Percentiles rank a stretch among this genome's conserved stretches.
These are phyloP conservation scores for Tetrapyrgos nigripes DNA, from an alignment of 1,284 basidiomycete species.

Conservation along the genomic window DNA sequence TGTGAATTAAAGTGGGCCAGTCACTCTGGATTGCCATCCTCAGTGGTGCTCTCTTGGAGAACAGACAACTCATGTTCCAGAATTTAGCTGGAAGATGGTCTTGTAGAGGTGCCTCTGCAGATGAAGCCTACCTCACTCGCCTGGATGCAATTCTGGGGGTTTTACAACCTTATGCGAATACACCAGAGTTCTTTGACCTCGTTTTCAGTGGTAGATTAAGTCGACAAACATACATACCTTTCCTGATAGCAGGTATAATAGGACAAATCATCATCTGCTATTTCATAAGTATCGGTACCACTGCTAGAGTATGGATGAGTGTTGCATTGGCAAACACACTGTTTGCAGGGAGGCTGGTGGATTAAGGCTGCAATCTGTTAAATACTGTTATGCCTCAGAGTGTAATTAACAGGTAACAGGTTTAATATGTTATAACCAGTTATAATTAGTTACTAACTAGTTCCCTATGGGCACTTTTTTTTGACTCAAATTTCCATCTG, in stretches of 20 bases:
- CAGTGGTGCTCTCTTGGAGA: slow-evolving; percentile 29
- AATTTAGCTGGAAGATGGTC: slow-evolving; percentile 28
- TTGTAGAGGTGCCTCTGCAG: slow-evolving; percentile 18
- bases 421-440: too few species aligned
- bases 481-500: too few species aligned
- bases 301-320: slow-evolving; percentile 32
- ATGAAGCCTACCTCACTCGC: slow-evolving; percentile 25
- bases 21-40: slow-evolving; percentile 33
- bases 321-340: slow-evolving; percentile 30
- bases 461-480: too few species aligned
- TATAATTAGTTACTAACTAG: too few species aligned
- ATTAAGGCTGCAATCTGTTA: too few species aligned
- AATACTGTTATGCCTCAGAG: too few species aligned
- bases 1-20: slow-evolving; percentile 27
- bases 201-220: slow-evolving; percentile 22
- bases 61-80: slow-evolving; percentile 29
- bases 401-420: too few species aligned
- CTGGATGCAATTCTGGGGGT: slow-evolving; percentile 21
- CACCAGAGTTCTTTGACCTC: slow-evolving; percentile 17
- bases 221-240: slow-evolving; percentile 22
- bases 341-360: slow-evolving; percentile 23
- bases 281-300: slow-evolving; percentile 30
- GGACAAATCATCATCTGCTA: too few species aligned
- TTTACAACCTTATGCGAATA: slow-evolving; percentile 21
- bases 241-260: slow-evolving; percentile 28